Base-by-base conservation (phyloP, 805 yeast genomes). In the Diddensiella transvaalensis region DNA sequence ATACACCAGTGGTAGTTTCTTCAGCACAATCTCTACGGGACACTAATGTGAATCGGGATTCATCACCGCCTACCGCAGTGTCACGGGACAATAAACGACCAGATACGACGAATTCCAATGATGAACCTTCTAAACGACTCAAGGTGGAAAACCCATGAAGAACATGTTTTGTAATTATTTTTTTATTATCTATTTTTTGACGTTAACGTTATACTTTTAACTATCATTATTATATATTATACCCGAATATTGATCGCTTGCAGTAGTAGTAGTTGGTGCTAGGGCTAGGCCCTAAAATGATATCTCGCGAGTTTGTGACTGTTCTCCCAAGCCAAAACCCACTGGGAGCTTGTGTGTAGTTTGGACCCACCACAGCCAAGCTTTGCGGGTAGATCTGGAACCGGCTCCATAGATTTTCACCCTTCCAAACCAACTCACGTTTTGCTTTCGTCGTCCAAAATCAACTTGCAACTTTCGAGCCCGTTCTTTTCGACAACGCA, bases 1-100 rank as follows among this genome's bases (percentile, higher is more conserved):
- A 54, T 24, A 57, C 64, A 15, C 62, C 64, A 1, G 57, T 57
- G 4, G 60, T 53, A 4, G 50, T 38, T 6, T 40, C 43, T 11
- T 40, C 38, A 18, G 15, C 38, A 18, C 38, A 35, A 17, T 35
- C 38, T 6, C 38, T 35, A 35, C 15, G 38, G 8, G 38, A 35
- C 17, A 29, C 11, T 29, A 10, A 13, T 29, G 32, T 10, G 11
- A 35, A 35, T 35, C 38, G 38, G 8, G 38, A 35, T 35, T 35
- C 38, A 26, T 13, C 32, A 13, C 32, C 32, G 38, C 32, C 32
- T 29, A 29, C 32, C n/a, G n/a, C n/a, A n/a, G 13, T 26, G 13
- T 13, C 11, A 13, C 11, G 13, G 13, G 13, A 13, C 32, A 26
- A 26, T 26, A 26, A 26, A 13, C 32, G 32, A 8, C 8, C 32